Conservation (phyloP, 352 stramenopile species). For the Globisporangium nagaii region DNA sequence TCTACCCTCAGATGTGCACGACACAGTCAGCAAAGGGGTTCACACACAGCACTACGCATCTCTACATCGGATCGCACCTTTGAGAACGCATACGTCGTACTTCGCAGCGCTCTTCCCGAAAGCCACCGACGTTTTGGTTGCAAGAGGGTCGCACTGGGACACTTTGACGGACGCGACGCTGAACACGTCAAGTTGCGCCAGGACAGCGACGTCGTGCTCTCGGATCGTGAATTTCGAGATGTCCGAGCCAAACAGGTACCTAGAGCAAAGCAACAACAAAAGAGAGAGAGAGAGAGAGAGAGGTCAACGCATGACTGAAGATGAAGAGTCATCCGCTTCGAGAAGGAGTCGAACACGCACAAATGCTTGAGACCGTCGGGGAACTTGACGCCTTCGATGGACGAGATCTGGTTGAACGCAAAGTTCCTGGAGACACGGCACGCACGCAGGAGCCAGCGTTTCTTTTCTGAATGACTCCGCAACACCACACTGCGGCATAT, state of each 20-base stretch:
- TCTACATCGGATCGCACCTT: too few species aligned
- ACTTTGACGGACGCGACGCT: neutral
- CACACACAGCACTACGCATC: too few species aligned
- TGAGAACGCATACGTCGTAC: slow-evolving; percentile 7
- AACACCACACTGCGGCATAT: too few species aligned
- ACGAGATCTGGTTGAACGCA: slow-evolving; percentile 5
- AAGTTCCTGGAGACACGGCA: slow-evolving; percentile 6
- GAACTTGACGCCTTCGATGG: slow-evolving; percentile 14
- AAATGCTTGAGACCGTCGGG: neutral
- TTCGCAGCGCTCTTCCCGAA: neutral
- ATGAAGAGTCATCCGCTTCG: too few species aligned
- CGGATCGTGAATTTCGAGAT: slow-evolving; percentile 12
- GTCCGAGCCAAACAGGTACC: neutral
- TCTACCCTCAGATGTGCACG: neutral
- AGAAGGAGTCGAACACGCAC: neutral
- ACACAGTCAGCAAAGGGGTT: neutral
- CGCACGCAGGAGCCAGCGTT: too few species aligned
- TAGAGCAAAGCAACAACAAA: neutral
- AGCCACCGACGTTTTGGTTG: neutral
- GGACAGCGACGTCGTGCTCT: neutral
- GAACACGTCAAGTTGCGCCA: neutral
- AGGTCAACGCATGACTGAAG: too few species aligned
- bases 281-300: neutral
- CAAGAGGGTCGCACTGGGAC: neutral
- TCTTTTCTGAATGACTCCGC: too few species aligned